Evolutionary conservation across 1,139 yeast genomes (phyloP), one percentile per base, ranked within the genome.

Genomic region (Arxiozyma telluris): DNA sequence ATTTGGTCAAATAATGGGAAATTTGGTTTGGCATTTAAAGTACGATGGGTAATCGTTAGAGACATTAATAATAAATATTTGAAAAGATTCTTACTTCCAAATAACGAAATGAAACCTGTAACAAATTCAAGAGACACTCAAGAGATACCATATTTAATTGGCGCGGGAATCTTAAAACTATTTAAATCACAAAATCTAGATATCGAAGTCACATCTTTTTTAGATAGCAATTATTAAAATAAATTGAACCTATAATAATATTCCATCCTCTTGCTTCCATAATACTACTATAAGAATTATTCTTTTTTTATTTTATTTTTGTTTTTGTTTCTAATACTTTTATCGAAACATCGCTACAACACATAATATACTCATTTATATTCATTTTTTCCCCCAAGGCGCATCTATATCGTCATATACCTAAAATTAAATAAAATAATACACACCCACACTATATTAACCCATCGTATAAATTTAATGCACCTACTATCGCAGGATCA

Each of bases 391-490:
- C 22, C 38, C n/a, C n/a, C n/a, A n/a, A 34, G 4, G 39, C 39
- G 12, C n/a, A 34, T 34, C n/a, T 34, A 34, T 34, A 34, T 34
- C 8, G n/a, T 34, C 8, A 12, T 34, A 34, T 34, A 34, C 39
- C 23, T 21, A 21, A 42, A 20, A 20, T 44, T 23, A 27, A 44
- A 44, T 44, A 22, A 44, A 22, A 22, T 4, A 44, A 44, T 22
- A 12, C 12, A 44, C 27, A 44, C 27, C n/a, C 18, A 87, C 53
- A 87, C 87, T 34, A 34, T 34, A 34, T 34, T 62, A 87, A 73
- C 1, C 91, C 94, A 60, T 84, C 89, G 66, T 91, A 93, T 42
- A 91, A 72, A 64, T 82, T 85, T 61, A 93, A 74, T 1, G 98
- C 91, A 58, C 83, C 79, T 51, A 85, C 76, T 50, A 91, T 86